These are phyloP conservation scores for Tricholoma sp. DNA, from an alignment of 768 basidiomycete species.

Conservation along the genomic window DNA sequence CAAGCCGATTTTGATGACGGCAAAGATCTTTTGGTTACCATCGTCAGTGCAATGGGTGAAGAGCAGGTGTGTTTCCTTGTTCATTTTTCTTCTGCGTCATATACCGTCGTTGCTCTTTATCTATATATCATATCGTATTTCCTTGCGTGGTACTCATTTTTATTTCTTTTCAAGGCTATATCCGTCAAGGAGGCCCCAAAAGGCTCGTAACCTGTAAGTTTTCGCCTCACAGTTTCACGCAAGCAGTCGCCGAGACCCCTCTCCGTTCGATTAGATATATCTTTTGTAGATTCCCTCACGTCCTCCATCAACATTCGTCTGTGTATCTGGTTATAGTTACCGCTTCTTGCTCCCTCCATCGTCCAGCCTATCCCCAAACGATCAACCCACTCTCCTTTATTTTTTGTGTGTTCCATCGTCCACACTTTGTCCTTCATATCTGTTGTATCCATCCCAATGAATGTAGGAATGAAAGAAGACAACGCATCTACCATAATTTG, in stretches of 20 bases:
- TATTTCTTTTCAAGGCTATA: constrained; percentile 49
- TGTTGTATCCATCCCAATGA: constrained; percentile 19
- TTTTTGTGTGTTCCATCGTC: constrained; percentile 6
- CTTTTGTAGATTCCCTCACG: constrained; percentile 6
- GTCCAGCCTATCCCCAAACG: constrained; percentile 17
- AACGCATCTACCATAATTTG: background rate
- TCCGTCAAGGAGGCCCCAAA: constrained; percentile 88
- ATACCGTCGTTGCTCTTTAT: too few relatives aligned
- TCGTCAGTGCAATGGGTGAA: constrained; percentile 88
- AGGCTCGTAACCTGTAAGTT: constrained; percentile 27
- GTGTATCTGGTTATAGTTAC: constrained; percentile 18
- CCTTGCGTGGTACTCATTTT: background rate
- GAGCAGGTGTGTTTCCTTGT: constrained; percentile 53
- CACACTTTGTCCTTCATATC: constrained; percentile 11
- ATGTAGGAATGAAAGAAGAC: constrained; percentile 18
- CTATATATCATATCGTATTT: background rate
- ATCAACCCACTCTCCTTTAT: constrained; percentile 10
- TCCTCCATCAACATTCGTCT: constrained; percentile 6
- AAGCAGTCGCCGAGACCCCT: background rate
- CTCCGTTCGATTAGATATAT: background rate
- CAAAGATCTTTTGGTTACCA: constrained; percentile 85
- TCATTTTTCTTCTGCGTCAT: background rate
- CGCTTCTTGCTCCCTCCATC: constrained; percentile 13
- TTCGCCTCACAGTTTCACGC: background rate
- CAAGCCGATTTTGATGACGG: constrained; percentile 68